Base-by-base conservation (phyloP, 1,284 basidiomycete genomes). In the Stereum hirsutum region DNA sequence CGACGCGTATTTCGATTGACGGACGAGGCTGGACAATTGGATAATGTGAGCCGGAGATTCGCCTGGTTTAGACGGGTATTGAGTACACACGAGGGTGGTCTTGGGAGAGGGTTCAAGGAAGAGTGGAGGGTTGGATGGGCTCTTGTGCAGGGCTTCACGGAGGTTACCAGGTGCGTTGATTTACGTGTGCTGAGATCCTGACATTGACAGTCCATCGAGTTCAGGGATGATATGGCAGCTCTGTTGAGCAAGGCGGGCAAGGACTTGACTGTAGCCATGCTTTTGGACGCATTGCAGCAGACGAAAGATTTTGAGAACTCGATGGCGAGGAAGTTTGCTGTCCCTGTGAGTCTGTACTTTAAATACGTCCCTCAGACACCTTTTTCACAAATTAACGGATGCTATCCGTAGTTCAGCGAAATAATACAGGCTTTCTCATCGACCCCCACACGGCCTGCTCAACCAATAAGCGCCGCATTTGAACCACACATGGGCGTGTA, bases 11-110 rank as follows among this genome's bases (percentile, higher is more conserved):
- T 99, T 65, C 81, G 89, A 47, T 75, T 84, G 3, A 82, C 81
- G 1, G 91, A 95, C 54, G 93, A 97, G 64, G 87, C 96, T 0
- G 96, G 95, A 1, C 92, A 97, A 59, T 72, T 99, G 35, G 96
- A 99, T 64, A 99, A 99, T 51, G 76, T 98, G 5, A 80, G 89
- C 0, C 73, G 95, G 14, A 78, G 96, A 30, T 99, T 93, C 53
- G 90, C 94, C 2, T 99, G 94, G 92, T 98, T 98, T 65, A 72
- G 88, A 19, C 75, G 94, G n/a, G 63, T 95, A n/a, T 65, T 99
- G 27, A 81, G 87, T 51, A 80, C 78, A 6, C 89, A 96, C 59
- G 91, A 97, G 52, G 77, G 86, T 15, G 93, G 98, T 54, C 84
- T 88, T 48, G 83, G 82, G 0, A 66, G 76, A 12, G 75, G 89